Evolutionary conservation across 306 rosid genomes (phyloP).

Genomic region (Fagus crenata): DNA sequence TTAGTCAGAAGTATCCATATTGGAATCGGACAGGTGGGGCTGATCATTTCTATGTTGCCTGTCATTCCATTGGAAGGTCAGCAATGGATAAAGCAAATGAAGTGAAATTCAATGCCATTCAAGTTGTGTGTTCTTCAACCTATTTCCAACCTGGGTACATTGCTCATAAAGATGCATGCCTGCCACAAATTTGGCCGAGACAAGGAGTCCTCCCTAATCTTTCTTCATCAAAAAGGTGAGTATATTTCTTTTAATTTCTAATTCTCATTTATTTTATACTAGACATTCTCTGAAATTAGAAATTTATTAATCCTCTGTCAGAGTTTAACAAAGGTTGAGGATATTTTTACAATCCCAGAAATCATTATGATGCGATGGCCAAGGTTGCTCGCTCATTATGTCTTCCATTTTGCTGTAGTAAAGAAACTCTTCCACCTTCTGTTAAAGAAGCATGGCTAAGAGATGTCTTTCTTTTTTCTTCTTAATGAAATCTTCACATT

Average conservation of each 20-base stretch:
- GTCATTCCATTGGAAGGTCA: conserved; percentile 74
- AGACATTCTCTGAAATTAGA: neutral
- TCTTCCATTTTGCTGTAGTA: too few species aligned
- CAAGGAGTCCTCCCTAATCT: conserved; percentile 52
- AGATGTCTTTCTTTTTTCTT: too few species aligned
- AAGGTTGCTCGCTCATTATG: too few species aligned
- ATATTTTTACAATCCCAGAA: neutral
- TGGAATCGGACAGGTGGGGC: conserved; percentile 80
- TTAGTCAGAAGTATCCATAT: conserved; percentile 54
- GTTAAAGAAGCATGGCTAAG: too few species aligned
- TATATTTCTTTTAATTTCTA: conserved; percentile 8
- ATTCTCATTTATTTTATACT: neutral
- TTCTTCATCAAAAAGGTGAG: conserved; percentile 58
- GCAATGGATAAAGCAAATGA: conserved; percentile 66
- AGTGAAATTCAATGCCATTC: conserved; percentile 63
- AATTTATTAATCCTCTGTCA: neutral
- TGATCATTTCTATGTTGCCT: conserved; percentile 78
- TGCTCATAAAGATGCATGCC: conserved; percentile 70
- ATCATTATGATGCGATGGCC: too few species aligned
- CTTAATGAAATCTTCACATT: too few species aligned
- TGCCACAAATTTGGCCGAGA: conserved; percentile 86
- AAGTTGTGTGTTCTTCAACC: conserved; percentile 79
- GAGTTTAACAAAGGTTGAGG: neutral
- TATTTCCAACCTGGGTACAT: conserved; percentile 56
- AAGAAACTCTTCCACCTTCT: too few species aligned